Percentiles rank a stretch among this genome's conserved stretches.
Evolutionary conservation across 768 basidiomycete genomes (phyloP).

Genomic region (Kondoa subrosea): DNA sequence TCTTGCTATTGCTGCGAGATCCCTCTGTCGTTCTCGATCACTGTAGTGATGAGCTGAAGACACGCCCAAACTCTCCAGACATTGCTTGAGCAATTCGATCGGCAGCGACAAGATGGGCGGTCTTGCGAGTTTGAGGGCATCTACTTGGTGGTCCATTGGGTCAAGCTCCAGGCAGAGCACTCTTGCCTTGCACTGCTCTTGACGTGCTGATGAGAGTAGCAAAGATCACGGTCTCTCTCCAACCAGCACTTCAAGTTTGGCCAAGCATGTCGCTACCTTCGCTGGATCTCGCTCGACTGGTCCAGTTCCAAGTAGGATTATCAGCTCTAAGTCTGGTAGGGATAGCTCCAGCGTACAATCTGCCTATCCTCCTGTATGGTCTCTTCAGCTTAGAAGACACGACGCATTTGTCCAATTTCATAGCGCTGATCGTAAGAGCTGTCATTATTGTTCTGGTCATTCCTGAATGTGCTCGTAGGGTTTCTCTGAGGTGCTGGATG

Average conservation of each 20-base stretch:
- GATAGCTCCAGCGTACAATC: background rate
- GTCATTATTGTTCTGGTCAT: background rate
- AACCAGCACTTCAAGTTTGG: background rate
- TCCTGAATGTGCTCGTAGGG: no score
- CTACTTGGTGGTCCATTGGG: no score
- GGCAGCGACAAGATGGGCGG: no score
- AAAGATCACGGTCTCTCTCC: background rate
- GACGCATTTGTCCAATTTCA: background rate
- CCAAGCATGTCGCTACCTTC: background rate
- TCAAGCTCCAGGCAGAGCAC: background rate
- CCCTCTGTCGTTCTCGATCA: background rate
- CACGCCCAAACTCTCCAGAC: background rate
- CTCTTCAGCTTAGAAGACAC: background rate
- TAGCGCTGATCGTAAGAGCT: background rate
- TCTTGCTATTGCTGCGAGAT: background rate
- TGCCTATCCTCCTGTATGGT: background rate
- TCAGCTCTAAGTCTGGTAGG: no score
- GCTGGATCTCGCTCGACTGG: no score
- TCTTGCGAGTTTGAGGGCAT: no score
- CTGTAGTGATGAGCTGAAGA: background rate
- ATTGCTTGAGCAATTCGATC: background rate
- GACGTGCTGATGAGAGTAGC: background rate
- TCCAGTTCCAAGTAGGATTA: no score
- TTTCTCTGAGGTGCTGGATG: no score
- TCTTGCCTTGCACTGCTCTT: background rate